Evolutionary conservation across 768 basidiomycete genomes (phyloP).

Genomic region (Crepidotus variabilis): DNA sequence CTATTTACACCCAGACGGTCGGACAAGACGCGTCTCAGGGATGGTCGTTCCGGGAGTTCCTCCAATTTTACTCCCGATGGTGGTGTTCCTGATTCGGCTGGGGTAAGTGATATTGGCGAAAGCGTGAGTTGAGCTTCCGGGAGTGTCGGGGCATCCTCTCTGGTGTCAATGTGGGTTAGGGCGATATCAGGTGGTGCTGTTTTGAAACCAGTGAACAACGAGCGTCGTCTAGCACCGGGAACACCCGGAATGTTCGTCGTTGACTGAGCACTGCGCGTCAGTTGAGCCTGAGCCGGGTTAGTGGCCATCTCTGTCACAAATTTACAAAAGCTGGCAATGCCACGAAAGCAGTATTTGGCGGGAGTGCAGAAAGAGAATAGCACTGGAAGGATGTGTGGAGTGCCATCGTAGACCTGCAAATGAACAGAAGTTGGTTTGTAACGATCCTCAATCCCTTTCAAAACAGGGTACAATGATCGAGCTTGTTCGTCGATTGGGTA

Average conservation of each 20-base stretch:
- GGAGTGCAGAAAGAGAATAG: constrained; percentile 75
- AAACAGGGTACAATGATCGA: constrained; percentile 50
- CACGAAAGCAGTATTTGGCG: constrained; percentile 76
- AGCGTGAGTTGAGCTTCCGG: background rate
- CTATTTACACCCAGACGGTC: background rate
- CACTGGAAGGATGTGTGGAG: constrained; percentile 70
- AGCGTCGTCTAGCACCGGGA: constrained; percentile 11
- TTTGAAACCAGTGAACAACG: constrained; percentile 16
- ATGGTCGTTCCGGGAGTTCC: constrained; percentile 5
- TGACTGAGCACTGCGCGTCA: background rate
- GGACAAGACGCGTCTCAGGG: constrained; percentile 21
- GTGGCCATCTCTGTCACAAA: constrained; percentile 52
- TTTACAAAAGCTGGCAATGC: constrained; percentile 68
- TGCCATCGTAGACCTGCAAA: constrained; percentile 90
- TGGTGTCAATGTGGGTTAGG: background rate
- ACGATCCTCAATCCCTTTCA: constrained; percentile 51
- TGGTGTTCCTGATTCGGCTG: background rate
- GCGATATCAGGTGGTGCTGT: background rate
- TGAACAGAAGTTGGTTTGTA: constrained; percentile 73
- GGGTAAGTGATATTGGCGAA: background rate
- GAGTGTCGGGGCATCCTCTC: background rate
- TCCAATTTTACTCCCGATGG: background rate
- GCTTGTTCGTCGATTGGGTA: constrained; percentile 48
- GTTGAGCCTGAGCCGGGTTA: constrained; percentile 5
- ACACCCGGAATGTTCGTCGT: constrained; percentile 1